A percentile compares a stretch with the other conserved stretches of the same genome.
Conservation (phyloP, 2,329 filamentous ascomycete genomes). For the Colletotrichum chlorophyti region DNA sequence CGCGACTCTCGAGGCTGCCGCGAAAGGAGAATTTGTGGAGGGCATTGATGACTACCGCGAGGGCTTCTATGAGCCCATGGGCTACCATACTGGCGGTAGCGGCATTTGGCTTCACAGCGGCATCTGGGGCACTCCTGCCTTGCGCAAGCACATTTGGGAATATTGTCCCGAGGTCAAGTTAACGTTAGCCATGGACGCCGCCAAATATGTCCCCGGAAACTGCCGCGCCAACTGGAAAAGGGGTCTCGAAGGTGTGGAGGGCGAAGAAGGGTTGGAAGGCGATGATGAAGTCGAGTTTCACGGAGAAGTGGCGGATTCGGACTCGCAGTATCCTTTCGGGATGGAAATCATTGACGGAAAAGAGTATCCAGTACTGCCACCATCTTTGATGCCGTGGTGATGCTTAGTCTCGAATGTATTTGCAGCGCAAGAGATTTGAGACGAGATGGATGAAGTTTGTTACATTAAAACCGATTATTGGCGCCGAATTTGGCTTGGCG, state of each 20-base stretch:
- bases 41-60: conserved; percentile 57
- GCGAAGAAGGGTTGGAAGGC: conserved; percentile 29
- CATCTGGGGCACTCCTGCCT: conserved; percentile 56
- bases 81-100: conserved; percentile 61
- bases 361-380: conserved; percentile 48
- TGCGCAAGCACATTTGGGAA: conserved; percentile 58
- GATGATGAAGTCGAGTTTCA: conserved; percentile 23
- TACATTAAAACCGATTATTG: not conserved
- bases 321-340: conserved; percentile 40
- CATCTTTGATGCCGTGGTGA: conserved; percentile 34
- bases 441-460: not conserved
- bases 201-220: conserved; percentile 55
- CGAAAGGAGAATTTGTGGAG: conserved; percentile 41
- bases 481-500: conserved; percentile 13
- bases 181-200: conserved; percentile 61
- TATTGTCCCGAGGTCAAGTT: conserved; percentile 68
- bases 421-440: not conserved
- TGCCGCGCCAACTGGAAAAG: conserved; percentile 56
- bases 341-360: conserved; percentile 48
- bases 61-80: conserved; percentile 65
- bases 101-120: conserved; percentile 50
- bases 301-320: conserved; percentile 25
- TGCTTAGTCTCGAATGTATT: not conserved
- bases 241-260: conserved; percentile 30
- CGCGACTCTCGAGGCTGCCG: conserved; percentile 36